Conservation (phyloP, 768 basidiomycete genomes). For the Fistulinella prunicolor region DNA sequence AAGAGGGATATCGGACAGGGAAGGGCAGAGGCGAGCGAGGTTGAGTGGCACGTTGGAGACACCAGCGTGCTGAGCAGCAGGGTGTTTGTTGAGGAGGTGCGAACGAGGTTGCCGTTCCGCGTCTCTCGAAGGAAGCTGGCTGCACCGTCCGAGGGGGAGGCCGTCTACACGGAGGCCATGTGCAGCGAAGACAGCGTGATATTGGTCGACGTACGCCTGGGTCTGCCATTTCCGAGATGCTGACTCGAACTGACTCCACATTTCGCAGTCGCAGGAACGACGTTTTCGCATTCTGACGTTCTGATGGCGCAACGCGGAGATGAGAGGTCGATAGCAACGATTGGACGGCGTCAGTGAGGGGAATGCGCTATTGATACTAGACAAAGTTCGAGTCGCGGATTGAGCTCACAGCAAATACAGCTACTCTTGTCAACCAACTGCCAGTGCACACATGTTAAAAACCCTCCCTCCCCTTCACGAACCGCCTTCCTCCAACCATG, state of each 20-base stretch:
- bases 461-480: neutral
- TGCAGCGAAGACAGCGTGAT: constrained; percentile 57
- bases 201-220: constrained; percentile 42
- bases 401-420: constrained; percentile 29
- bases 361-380: constrained; percentile 20
- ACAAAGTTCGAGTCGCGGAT: constrained; percentile 29
- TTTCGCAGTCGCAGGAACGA: constrained; percentile 19
- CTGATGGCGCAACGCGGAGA: constrained; percentile 3
- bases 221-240: neutral
- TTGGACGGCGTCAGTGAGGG: constrained; percentile 3
- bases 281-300: constrained; percentile 31
- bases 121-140: constrained; percentile 28
- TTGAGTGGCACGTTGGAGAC: constrained; percentile 26
- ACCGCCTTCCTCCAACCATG: constrained; percentile 14
- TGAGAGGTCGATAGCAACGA: neutral
- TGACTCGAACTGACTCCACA: no score
- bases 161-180: constrained; percentile 37
- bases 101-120: constrained; percentile 48
- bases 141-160: constrained; percentile 7
- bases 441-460: constrained; percentile 27
- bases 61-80: constrained; percentile 24
- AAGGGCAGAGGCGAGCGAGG: constrained; percentile 8
- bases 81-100: constrained; percentile 41
- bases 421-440: constrained; percentile 18
- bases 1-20: constrained; percentile 20